These are phyloP conservation scores for Penicilliopsis zonata DNA, from an alignment of 495 filamentous ascomycete genomes.

Conservation along the genomic window DNA sequence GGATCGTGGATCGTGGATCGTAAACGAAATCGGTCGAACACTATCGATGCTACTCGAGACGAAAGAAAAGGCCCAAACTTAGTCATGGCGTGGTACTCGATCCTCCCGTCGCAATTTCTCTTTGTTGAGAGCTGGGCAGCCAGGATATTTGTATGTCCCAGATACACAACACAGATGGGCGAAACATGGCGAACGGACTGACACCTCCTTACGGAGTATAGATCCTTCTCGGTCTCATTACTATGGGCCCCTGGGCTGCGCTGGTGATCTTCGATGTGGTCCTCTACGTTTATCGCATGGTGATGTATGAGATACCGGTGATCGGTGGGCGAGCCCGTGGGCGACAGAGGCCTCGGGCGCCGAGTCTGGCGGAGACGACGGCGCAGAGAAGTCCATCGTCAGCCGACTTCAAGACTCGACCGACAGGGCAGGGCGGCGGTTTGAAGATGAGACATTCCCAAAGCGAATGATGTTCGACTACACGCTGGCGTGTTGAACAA, in stretches of 20 bases:
- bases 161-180: neutral
- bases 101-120: slow-evolving; percentile 44
- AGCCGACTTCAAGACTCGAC: too few relatives aligned
- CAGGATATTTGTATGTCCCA: slow-evolving; percentile 48
- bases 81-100: slow-evolving; percentile 54
- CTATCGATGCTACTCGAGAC: too few relatives aligned
- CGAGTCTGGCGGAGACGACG: slow-evolving; percentile 48
- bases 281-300: slow-evolving; percentile 50
- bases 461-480: too few relatives aligned
- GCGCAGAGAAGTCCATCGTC: slow-evolving; percentile 13
- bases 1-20: too few relatives aligned
- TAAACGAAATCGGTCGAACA: too few relatives aligned
- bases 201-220: slow-evolving; percentile 14
- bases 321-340: slow-evolving; percentile 55
- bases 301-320: slow-evolving; percentile 46
- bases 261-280: slow-evolving; percentile 56
- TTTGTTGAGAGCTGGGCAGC: slow-evolving; percentile 52
- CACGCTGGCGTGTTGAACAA: too few relatives aligned
- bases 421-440: too few relatives aligned
- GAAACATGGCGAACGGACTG: neutral
- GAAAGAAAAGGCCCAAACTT: slow-evolving; percentile 1
- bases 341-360: slow-evolving; percentile 47
- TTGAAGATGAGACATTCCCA: too few relatives aligned
- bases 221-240: slow-evolving; percentile 52
- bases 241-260: slow-evolving; percentile 53